phyloP scores from a whole-genome alignment of 768 basidiomycete species.

The Cystofilobasidium bisporidii region DNA sequence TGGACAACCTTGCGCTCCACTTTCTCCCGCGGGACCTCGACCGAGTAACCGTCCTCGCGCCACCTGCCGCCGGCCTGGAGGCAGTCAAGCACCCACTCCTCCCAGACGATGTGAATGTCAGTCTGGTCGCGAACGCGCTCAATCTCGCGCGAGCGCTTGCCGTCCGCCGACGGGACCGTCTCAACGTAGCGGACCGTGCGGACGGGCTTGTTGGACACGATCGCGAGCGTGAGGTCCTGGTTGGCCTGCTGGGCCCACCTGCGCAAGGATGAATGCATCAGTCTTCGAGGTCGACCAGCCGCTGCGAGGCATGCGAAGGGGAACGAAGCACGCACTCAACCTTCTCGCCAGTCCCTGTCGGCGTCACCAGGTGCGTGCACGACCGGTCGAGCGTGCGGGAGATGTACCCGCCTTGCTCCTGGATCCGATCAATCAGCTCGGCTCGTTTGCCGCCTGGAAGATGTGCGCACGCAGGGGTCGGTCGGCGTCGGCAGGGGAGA shows the following conservation, averaged over 20 bases:
- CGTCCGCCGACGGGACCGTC: constrained; percentile 26
- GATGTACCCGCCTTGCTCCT: constrained; percentile 56
- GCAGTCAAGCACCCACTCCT: constrained; percentile 96
- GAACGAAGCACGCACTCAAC: constrained; percentile 39
- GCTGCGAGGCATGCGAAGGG: neutral
- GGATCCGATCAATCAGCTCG: constrained; percentile 56
- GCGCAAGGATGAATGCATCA: constrained; percentile 54
- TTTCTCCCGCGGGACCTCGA: constrained; percentile 7
- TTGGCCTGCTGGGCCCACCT: constrained; percentile 61
- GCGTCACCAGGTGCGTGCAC: constrained; percentile 78
- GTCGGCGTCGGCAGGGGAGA: too few species aligned
- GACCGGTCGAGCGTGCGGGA: constrained; percentile 63
- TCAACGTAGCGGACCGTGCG: constrained; percentile 30
- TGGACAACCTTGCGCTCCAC: neutral
- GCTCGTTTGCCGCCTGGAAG: constrained; percentile 48
- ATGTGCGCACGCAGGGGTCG: too few species aligned
- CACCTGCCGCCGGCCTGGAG: constrained; percentile 58
- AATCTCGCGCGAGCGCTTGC: constrained; percentile 42
- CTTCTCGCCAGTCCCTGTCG: constrained; percentile 49
- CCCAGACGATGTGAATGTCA: constrained; percentile 59
- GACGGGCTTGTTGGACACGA: constrained; percentile 31
- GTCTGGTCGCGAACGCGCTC: constrained; percentile 60
- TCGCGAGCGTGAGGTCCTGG: neutral
- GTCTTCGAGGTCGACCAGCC: constrained; percentile 37
- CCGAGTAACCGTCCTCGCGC: constrained; percentile 38